These are phyloP conservation scores for Galerina marginata DNA, from an alignment of 768 basidiomycete species.

Conservation along the genomic window DNA sequence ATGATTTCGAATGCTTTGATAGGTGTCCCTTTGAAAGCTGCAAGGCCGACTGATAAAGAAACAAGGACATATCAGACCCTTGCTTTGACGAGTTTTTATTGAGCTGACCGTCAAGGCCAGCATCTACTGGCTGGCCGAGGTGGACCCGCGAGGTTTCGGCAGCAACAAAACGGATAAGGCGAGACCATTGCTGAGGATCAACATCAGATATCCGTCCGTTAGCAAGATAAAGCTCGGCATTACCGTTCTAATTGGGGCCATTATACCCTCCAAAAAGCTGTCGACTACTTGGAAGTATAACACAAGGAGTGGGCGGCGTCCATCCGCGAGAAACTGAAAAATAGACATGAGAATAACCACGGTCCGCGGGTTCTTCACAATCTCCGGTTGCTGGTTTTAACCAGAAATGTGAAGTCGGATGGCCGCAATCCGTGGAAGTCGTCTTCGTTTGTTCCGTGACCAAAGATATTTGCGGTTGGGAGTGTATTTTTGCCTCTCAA, in stretches of 20 bases:
- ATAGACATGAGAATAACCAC: conserved; percentile 7
- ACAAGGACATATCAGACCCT: neutral
- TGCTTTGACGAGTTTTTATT: neutral
- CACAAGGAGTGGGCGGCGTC: neutral
- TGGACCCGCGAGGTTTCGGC: conserved; percentile 76
- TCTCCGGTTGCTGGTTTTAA: neutral
- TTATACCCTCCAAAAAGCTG: conserved; percentile 24
- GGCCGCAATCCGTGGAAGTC: too few relatives aligned
- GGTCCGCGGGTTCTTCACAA: conserved; percentile 5
- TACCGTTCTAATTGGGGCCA: conserved; percentile 67
- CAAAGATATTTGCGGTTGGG: neutral
- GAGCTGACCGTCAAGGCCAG: conserved; percentile 61
- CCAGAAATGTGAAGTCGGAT: neutral
- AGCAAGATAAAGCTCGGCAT: conserved; percentile 18
- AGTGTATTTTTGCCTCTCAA: neutral
- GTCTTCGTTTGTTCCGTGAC: too few relatives aligned
- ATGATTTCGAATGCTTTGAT: conserved; percentile 76
- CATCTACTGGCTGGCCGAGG: conserved; percentile 77
- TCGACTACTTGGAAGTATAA: neutral
- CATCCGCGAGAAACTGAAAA: conserved; percentile 9
- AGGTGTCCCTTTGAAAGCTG: conserved; percentile 52
- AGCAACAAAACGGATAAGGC: conserved; percentile 83
- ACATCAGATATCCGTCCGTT: neutral
- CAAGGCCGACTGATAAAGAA: conserved; percentile 57
- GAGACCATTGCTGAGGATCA: conserved; percentile 66